Percentiles rank a stretch among this genome's conserved stretches.
Conservation (phyloP, 164 flowering plant species). For the Stephania japonica region DNA sequence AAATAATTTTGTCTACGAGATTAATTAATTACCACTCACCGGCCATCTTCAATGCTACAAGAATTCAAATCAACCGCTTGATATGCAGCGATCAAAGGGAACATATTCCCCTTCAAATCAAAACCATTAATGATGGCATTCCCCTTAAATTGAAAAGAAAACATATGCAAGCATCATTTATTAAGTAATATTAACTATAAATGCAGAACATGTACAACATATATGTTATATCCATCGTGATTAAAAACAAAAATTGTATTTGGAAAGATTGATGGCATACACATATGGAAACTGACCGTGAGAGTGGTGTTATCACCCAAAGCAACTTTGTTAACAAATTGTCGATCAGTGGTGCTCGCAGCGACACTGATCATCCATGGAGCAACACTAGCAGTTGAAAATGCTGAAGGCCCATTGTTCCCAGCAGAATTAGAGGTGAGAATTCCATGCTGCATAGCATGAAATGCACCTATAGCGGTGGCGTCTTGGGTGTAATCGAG, state of each 20-base stretch:
- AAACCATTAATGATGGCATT: not conserved
- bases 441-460: conserved; percentile 20
- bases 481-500: not conserved
- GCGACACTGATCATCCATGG: conserved; percentile 20
- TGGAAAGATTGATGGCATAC: not conserved
- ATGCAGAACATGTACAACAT: not conserved
- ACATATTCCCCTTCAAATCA: no score
- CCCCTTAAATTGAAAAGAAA: not conserved
- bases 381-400: conserved; percentile 19
- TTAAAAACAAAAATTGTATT: not conserved
- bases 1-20: not conserved
- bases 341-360: conserved; percentile 32
- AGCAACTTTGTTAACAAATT: conserved; percentile 14
- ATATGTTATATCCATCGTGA: not conserved
- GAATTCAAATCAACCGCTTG: not conserved
- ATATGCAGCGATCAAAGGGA: not conserved
- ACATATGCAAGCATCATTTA: not conserved
- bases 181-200: not conserved
- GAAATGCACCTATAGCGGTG: conserved; percentile 13
- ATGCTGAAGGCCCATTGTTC: conserved; percentile 9
- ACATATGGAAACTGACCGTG: conserved; percentile 10
- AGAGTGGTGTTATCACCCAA: conserved; percentile 20
- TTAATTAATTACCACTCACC: no score
- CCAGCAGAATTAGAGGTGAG: conserved; percentile 26
- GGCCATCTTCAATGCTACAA: not conserved